Base-by-base conservation (phyloP, 768 basidiomycete genomes). In the Tylopilus vinaceipallidus region DNA sequence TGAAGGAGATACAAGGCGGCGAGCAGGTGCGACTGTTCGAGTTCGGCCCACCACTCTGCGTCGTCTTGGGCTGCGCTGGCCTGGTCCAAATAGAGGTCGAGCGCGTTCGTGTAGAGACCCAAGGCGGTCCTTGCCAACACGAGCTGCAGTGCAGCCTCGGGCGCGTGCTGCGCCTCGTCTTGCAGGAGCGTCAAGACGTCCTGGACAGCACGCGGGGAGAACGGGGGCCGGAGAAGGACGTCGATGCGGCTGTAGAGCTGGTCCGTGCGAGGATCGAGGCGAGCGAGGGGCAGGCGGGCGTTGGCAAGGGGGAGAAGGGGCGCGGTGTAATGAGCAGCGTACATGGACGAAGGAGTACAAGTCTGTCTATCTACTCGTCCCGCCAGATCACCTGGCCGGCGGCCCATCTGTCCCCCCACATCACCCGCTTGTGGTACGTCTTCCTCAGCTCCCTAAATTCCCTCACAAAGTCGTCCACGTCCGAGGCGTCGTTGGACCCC, bases 351-450 rank as follows among this genome's bases (percentile, higher is more conserved):
- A 49, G 19, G n/a, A 27, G 24, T 30, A 50, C 51, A 37, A 53
- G 30, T 27, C 34, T 26, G 34, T 51, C 34, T 11, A 17, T 10
- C 17, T 29, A 64, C 20, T 86, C 78, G 43, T 91, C 88, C 55
- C 83, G 76, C 93, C 94, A 97, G 24, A 79, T 76, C 7, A 98
- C 92, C 57, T 91, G 85, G 2, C 90, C 91, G 29, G 80, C 77
- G 1, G 83, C 75, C 92, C 95, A 98, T 57, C 86, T 76, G 63
- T 93, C 89, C 16, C 83, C 82, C 89, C 91, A 97, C 64, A 95
- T 84, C 2, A 84, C 84, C 16, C 95, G 77, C 69, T 95, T 97
- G 67, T 98, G 95, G 68, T 93, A 98, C n/a, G 78, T 76, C 71
- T 91, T 95, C 56, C 95, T 73, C 34, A 83, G 66, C 44, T 93